A percentile compares a stretch with the other conserved stretches of the same genome.
phyloP scores from a whole-genome alignment of 192 early-diverging fungal genomes.

The Geosiphon pyriformis region DNA sequence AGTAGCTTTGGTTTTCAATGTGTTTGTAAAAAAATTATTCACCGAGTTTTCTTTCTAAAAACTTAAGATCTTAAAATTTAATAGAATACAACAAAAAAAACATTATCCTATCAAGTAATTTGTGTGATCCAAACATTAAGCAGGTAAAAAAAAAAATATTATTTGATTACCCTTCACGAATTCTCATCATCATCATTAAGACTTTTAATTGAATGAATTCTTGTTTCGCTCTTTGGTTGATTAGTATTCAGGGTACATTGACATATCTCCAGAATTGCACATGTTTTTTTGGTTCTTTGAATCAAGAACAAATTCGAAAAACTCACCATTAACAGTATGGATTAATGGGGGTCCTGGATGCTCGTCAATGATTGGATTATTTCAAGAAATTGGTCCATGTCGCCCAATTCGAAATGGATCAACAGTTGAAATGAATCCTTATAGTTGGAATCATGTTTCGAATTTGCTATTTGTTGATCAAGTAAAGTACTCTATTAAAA shows the following conservation, averaged over 20 bases:
- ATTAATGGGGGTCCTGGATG: constrained; percentile 86
- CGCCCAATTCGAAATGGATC: constrained; percentile 67
- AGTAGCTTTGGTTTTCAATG: too few species aligned
- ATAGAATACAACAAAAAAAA: too few species aligned
- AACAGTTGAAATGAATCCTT: neutral
- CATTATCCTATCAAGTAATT: neutral
- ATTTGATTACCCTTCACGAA: too few species aligned
- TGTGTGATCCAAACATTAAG: constrained; percentile 9
- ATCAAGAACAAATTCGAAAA: constrained; percentile 63
- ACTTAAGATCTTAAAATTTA: too few species aligned
- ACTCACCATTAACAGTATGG: constrained; percentile 72
- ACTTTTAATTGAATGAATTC: neutral
- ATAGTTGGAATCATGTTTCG: constrained; percentile 18
- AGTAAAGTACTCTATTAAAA: neutral
- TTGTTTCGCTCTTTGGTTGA: too few species aligned
- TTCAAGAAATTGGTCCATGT: constrained; percentile 87
- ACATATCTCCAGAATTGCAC: neutral
- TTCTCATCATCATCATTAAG: neutral
- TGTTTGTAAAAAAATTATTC: too few species aligned
- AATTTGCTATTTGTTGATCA: constrained; percentile 21
- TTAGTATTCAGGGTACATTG: constrained; percentile 15
- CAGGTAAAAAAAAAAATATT: neutral
- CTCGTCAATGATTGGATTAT: constrained; percentile 65
- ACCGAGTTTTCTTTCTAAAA: too few species aligned
- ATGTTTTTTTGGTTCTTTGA: constrained; percentile 94